phyloP scores from a whole-genome alignment of 2,329 filamentous ascomycete species.

The Juglanconis oblonga region DNA sequence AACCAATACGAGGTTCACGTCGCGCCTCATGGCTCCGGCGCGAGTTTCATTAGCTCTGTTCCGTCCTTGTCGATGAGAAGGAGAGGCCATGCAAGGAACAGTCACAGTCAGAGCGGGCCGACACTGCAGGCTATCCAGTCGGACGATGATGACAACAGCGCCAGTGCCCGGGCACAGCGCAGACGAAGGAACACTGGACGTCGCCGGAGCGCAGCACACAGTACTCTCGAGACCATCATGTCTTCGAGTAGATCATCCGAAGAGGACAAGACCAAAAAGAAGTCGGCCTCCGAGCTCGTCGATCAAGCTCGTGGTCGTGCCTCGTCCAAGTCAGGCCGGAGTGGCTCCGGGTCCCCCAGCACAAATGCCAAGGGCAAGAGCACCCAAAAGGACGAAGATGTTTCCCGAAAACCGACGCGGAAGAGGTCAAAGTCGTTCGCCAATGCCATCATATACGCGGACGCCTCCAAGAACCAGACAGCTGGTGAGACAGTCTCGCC shows the following conservation, averaged over 20 bases:
- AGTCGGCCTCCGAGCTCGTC: constrained; percentile 54
- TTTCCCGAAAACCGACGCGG: constrained; percentile 19
- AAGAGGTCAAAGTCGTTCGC: constrained; percentile 43
- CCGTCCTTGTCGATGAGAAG: constrained; percentile 21
- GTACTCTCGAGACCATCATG: constrained; percentile 65
- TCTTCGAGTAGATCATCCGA: constrained; percentile 63
- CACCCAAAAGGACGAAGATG: constrained; percentile 10
- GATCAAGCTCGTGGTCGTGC: constrained; percentile 52
- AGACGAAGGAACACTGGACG: constrained; percentile 41
- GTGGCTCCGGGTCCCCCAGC: constrained; percentile 25
- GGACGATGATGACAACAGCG: constrained; percentile 48
- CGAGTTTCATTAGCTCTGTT: constrained; percentile 37
- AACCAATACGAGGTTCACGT: constrained; percentile 67
- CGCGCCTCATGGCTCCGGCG: constrained; percentile 57
- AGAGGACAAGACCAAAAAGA: constrained; percentile 59
- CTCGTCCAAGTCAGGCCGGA: constrained; percentile 29
- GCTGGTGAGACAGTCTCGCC: constrained; percentile 28
- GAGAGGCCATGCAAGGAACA: constrained; percentile 20
- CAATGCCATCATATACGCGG: constrained; percentile 39
- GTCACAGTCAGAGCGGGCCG: constrained; percentile 40
- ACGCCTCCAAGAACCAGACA: constrained; percentile 35
- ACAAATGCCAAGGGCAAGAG: constrained; percentile 21
- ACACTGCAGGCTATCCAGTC: constrained; percentile 57
- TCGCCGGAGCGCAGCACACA: constrained; percentile 54
- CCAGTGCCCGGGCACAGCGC: constrained; percentile 30